Conservation (phyloP, 2,329 filamentous ascomycete genomes). For the Fonsecaea pugnacius region DNA sequence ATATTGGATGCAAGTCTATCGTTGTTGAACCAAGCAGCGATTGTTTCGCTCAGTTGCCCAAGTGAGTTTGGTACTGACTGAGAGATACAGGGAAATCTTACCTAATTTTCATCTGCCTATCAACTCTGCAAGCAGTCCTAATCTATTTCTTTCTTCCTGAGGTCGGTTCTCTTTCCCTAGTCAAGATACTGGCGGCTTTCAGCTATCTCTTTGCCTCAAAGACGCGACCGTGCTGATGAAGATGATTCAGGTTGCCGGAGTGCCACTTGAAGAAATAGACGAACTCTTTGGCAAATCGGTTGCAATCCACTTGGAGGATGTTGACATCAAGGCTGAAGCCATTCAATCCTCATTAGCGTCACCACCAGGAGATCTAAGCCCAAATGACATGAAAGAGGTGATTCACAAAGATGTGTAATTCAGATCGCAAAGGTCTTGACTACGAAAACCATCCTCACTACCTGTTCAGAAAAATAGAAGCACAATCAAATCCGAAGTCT, state of each 20-base stretch:
- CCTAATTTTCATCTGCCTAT: not conserved
- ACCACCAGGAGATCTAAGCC: not conserved
- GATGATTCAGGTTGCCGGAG: not conserved
- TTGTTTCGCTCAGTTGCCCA: not conserved
- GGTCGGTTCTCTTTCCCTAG: not conserved
- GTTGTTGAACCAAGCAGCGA: not conserved
- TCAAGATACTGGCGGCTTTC: not conserved
- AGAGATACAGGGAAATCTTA: not conserved
- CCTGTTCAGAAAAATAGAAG: not conserved
- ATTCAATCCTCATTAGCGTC: not conserved
- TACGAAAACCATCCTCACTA: not conserved
- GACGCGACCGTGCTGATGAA: not conserved
- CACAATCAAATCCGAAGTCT: not conserved
- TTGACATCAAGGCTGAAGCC: not conserved
- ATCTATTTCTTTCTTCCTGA: not conserved
- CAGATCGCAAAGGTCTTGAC: not conserved
- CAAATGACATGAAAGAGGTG: not conserved
- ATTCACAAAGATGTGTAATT: not conserved
- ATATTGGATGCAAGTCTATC: not conserved
- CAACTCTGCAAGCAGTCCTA: not conserved
- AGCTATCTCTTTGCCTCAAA: not conserved
- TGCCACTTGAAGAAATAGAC: not conserved
- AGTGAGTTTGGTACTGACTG: not conserved
- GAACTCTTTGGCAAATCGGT: not conserved
- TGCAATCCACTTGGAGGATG: not conserved